Evolutionary conservation across 768 basidiomycete genomes (phyloP).

Genomic region (Plicaturopsis crispa): DNA sequence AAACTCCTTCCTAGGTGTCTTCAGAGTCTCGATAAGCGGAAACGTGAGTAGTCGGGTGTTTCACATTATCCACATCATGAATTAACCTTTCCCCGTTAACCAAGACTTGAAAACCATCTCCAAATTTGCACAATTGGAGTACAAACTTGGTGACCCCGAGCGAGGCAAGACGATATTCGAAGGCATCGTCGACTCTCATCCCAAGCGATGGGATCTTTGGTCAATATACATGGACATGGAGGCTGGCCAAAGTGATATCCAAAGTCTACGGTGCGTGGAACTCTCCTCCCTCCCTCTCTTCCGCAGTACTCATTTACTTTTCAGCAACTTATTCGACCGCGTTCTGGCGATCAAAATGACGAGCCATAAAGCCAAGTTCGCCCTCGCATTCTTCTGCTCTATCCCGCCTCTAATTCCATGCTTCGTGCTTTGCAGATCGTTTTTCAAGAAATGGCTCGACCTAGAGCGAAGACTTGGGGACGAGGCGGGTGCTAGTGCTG

Average conservation of each 20-base stretch:
- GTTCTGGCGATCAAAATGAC: conserved; percentile 83
- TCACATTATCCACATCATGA: neutral
- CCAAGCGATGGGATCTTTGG: conserved; percentile 95
- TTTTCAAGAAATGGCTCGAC: conserved; percentile 98
- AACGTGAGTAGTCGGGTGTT: conserved; percentile 88
- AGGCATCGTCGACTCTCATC: conserved; percentile 92
- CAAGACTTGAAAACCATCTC: conserved; percentile 93
- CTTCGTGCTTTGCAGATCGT: conserved; percentile 42
- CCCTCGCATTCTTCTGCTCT: conserved; percentile 9
- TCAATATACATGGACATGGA: conserved; percentile 97
- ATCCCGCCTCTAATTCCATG: conserved; percentile 5
- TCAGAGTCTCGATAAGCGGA: conserved; percentile 87
- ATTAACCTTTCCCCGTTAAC: neutral
- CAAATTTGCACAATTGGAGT: conserved; percentile 92
- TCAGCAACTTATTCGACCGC: conserved; percentile 81
- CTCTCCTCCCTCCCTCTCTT: neutral
- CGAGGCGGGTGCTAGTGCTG: conserved; percentile 68
- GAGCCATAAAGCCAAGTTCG: conserved; percentile 91
- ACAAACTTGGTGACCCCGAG: conserved; percentile 89
- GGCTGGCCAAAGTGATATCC: conserved; percentile 69
- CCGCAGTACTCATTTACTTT: neutral
- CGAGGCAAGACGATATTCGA: conserved; percentile 95
- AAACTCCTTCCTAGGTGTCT: conserved; percentile 81
- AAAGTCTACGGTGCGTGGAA: conserved; percentile 56
- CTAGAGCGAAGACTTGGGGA: conserved; percentile 84